Conservation (phyloP, 2,329 filamentous ascomycete species). For the Fusarium coicis region DNA sequence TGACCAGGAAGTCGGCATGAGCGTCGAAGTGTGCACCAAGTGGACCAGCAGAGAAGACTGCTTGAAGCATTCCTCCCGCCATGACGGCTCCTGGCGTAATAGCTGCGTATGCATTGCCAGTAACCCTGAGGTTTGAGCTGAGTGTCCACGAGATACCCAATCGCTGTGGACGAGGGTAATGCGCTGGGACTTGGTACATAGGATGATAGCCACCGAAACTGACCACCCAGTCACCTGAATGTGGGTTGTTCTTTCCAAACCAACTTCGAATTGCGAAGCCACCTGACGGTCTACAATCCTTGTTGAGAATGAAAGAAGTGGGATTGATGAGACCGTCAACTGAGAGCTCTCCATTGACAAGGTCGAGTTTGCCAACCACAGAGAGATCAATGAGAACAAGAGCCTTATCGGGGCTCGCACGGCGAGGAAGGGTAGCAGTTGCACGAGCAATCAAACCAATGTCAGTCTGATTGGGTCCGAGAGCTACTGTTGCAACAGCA, state of each 20-base stretch:
- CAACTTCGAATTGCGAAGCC: fast-evolving
- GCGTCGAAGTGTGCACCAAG: background rate
- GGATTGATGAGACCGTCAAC: background rate
- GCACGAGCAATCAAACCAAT: background rate
- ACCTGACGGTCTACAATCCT: fast-evolving
- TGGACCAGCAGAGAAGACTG: background rate
- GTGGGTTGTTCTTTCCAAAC: background rate
- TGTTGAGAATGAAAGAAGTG: background rate
- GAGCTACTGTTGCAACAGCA: background rate
- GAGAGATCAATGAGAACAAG: background rate
- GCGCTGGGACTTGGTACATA: background rate
- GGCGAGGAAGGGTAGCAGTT: background rate
- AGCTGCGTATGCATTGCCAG: background rate
- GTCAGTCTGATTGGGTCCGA: fast-evolving
- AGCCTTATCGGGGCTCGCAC: background rate
- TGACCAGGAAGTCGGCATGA: background rate
- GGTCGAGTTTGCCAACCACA: background rate
- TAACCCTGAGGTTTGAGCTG: background rate
- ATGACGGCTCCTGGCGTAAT: background rate
- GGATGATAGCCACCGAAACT: background rate
- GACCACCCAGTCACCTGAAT: background rate
- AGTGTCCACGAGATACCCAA: background rate
- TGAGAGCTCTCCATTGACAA: background rate
- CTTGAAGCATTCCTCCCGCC: background rate
- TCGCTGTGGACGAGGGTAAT: background rate